Base-by-base conservation (phyloP, 768 basidiomycete species). In the Boletus patriciae region DNA sequence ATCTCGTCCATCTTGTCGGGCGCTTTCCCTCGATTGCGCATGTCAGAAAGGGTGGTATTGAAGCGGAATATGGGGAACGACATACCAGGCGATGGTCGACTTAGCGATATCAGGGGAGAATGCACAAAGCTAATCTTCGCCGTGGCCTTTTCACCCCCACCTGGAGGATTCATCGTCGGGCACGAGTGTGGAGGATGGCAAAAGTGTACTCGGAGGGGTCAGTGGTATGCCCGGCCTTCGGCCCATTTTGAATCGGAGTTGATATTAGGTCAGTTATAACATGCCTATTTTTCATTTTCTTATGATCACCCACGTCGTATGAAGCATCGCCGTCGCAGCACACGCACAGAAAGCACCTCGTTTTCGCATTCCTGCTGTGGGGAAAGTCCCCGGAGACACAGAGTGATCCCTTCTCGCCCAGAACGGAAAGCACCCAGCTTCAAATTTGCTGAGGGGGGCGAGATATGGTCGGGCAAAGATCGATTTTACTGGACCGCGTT, bases 311-410 rank as follows among this genome's bases (percentile, higher is more conserved):
- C 65, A 66, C 79, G 84, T 81, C 82, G 86, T 78, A 74, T 72
- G 83, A 89, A 89, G 88, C 83, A 88, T 84, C 88, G 89, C 84
- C 74, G 73, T 91, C 89, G 84, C 89, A 90, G 89, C 83, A 81
- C 73, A 80, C 89, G 77, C 71, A 88, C 89, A 80, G 82, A 77
- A 77, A 80, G 80, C 73, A 62, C 55, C 57, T 52, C 54, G 69
- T 76, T 79, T 78, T 79, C 74, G 59, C 53, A 54, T 60, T 79
- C 76, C 60, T 44, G 86, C 89, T 90, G 89, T 86, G 89, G 89
- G 89, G 88, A 90, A 91, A 90, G 89, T 90, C 89, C 87, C 89
- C 89, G 89, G 89, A 90, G 89, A 82, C 73, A 80, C 86, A 86
- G 88, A 88, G 83, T 68, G 57, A 65, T 65, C 74, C 79, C 72